Evolutionary conservation across 2,329 filamentous ascomycete species (phyloP).

Genomic region (Metarhizium brunneum): DNA sequence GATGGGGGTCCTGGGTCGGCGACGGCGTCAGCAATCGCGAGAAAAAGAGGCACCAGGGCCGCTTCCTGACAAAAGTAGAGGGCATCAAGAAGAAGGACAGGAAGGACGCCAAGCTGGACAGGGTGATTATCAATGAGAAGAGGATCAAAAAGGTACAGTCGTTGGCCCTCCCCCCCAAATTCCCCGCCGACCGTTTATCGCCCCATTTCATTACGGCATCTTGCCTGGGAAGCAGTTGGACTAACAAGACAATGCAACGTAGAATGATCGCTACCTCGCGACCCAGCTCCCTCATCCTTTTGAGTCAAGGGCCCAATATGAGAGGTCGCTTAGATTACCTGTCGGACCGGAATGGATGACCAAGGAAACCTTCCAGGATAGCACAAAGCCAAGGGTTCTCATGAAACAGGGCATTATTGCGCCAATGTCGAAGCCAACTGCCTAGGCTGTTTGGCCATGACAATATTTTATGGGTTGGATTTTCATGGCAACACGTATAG

Average conservation of each 20-base stretch:
- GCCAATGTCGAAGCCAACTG: constrained; percentile 70
- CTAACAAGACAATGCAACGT: neutral
- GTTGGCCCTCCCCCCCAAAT: constrained; percentile 1
- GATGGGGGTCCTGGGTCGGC: constrained; percentile 91
- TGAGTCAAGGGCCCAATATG: constrained; percentile 81
- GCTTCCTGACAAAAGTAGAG: constrained; percentile 56
- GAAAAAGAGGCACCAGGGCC: constrained; percentile 51
- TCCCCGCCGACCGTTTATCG: too few species aligned
- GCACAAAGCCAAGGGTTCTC: constrained; percentile 80
- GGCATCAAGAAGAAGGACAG: constrained; percentile 70
- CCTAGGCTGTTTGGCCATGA: constrained; percentile 14
- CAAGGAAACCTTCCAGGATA: constrained; percentile 87
- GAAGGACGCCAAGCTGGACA: constrained; percentile 71
- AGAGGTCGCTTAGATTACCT: constrained; percentile 75
- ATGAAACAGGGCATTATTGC: constrained; percentile 86
- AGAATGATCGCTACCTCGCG: constrained; percentile 84
- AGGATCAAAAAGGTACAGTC: constrained; percentile 65
- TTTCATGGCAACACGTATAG: neutral
- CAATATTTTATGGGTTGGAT: too few species aligned
- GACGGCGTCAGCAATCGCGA: constrained; percentile 67
- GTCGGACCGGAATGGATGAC: constrained; percentile 93
- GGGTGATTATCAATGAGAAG: constrained; percentile 91
- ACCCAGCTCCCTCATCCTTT: constrained; percentile 80
- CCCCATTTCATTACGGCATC: too few species aligned
- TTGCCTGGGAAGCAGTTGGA: neutral